Percentiles rank a stretch among this genome's conserved stretches.
Evolutionary conservation across 2,329 filamentous ascomycete species (phyloP).

Genomic region (Neurospora sp.): DNA sequence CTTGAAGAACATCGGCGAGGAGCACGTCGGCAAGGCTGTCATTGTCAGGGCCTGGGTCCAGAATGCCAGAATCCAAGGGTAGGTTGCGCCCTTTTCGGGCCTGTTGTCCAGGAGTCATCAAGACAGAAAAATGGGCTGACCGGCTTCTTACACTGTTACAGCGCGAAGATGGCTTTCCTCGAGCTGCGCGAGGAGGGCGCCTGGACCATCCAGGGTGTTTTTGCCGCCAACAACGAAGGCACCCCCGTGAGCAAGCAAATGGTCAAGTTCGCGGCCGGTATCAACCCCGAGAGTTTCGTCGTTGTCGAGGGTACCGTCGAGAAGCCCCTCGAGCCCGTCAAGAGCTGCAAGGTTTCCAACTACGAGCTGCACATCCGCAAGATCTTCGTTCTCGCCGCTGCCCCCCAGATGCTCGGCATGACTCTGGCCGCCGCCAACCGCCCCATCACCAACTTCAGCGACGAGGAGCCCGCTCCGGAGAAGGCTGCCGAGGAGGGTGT

Average conservation of each 20-base stretch:
- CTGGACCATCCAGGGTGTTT: conserved; percentile 75
- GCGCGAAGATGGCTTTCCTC: conserved; percentile 84
- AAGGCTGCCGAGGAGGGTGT: conserved; percentile 22
- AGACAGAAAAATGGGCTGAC: background rate
- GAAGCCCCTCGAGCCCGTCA: conserved; percentile 77
- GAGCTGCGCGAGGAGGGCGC: conserved; percentile 69
- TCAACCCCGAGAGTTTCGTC: conserved; percentile 75
- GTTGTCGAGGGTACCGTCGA: conserved; percentile 71
- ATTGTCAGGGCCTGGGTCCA: conserved; percentile 74
- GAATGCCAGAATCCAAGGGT: conserved; percentile 70
- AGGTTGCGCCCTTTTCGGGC: background rate
- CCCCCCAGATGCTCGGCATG: conserved; percentile 47
- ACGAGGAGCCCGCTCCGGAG: conserved; percentile 35
- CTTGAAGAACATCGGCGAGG: conserved; percentile 54
- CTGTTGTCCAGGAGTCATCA: background rate
- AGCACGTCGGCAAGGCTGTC: conserved; percentile 59
- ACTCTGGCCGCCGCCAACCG: conserved; percentile 46
- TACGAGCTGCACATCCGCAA: conserved; percentile 85
- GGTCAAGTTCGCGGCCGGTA: conserved; percentile 78
- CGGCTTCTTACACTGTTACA: background rate
- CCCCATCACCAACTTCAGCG: conserved; percentile 48
- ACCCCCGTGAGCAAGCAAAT: conserved; percentile 67
- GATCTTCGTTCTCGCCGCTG: conserved; percentile 65
- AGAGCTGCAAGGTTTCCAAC: conserved; percentile 70
- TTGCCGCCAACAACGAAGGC: conserved; percentile 55